Conservation (phyloP, 164 flowering plant genomes). For the Euptelea pleiosperma region DNA sequence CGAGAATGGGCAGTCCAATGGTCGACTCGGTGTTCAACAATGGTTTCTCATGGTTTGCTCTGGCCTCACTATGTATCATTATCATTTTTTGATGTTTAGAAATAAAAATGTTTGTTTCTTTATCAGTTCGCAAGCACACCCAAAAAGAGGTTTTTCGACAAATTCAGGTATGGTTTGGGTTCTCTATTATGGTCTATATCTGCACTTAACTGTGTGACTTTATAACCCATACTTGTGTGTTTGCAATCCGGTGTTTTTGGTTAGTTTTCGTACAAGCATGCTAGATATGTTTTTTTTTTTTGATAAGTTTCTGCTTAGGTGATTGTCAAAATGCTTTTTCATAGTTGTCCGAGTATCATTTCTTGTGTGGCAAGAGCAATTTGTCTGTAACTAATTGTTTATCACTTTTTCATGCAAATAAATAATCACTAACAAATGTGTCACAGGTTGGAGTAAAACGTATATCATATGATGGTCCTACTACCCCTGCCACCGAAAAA, state of each 20-base stretch:
- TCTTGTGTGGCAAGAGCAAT: too few species aligned
- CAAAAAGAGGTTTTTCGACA: slow-evolving; percentile 44
- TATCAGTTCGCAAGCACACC: slow-evolving; percentile 34
- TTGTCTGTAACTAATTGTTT: too few species aligned
- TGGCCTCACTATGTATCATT: not conserved
- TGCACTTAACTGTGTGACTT: not conserved
- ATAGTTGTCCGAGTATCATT: not conserved
- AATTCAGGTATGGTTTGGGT: slow-evolving; percentile 44
- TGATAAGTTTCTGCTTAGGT: too few species aligned
- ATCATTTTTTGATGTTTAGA: not conserved
- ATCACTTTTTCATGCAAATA: too few species aligned
- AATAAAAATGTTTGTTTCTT: not conserved
- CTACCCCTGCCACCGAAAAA: too few species aligned
- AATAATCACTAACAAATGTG: too few species aligned
- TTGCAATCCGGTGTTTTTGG: not conserved
- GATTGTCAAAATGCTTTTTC: not conserved
- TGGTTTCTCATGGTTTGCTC: slow-evolving; percentile 23
- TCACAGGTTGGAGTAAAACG: too few species aligned
- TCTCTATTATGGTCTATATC: not conserved
- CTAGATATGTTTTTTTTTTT: not conserved
- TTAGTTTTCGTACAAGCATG: not conserved
- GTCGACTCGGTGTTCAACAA: slow-evolving; percentile 14
- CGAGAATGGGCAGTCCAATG: slow-evolving; percentile 15
- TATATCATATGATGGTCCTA: too few species aligned
- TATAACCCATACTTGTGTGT: not conserved